A percentile compares a stretch with the other conserved stretches of the same genome.
phyloP scores from a whole-genome alignment of 768 basidiomycete species.

The Russula vinacea region DNA sequence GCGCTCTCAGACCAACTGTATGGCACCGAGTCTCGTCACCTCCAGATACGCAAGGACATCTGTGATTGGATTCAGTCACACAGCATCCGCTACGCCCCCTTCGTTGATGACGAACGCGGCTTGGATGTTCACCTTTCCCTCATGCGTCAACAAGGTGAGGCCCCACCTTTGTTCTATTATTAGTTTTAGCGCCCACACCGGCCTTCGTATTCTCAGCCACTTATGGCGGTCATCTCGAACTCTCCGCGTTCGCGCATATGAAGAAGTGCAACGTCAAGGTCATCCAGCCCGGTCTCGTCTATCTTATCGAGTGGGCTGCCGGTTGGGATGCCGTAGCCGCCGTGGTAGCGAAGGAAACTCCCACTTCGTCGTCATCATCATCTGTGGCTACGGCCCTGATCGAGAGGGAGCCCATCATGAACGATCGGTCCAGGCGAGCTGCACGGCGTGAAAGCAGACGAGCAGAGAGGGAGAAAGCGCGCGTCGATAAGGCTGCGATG shows the following conservation, averaged over 20 bases:
- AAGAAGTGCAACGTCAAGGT: constrained; percentile 80
- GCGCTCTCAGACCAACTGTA: constrained; percentile 85
- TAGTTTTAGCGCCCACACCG: constrained; percentile 16
- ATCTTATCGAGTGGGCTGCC: constrained; percentile 80
- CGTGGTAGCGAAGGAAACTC: constrained; percentile 24
- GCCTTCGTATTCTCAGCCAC: constrained; percentile 51
- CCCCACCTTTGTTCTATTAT: constrained; percentile 22
- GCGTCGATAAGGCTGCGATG: constrained; percentile 23
- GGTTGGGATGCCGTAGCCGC: constrained; percentile 45
- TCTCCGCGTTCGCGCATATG: constrained; percentile 89
- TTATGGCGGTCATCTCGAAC: constrained; percentile 90
- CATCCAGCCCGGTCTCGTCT: constrained; percentile 86
- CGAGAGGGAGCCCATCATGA: constrained; percentile 33
- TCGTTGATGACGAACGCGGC: constrained; percentile 83
- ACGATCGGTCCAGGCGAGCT: constrained; percentile 47
- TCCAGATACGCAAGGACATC: constrained; percentile 65
- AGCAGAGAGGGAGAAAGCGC: constrained; percentile 34
- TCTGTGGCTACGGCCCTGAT: constrained; percentile 32
- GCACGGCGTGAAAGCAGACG: constrained; percentile 42
- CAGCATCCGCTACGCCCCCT: constrained; percentile 73
- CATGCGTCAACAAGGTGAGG: constrained; percentile 76
- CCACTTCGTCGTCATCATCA: constrained; percentile 31
- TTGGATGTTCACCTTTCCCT: constrained; percentile 66
- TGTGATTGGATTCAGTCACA: constrained; percentile 78
- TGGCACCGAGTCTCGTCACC: constrained; percentile 68